Evolutionary conservation across 2,329 filamentous ascomycete species (phyloP).

Genomic region (Colletotrichum sp.): DNA sequence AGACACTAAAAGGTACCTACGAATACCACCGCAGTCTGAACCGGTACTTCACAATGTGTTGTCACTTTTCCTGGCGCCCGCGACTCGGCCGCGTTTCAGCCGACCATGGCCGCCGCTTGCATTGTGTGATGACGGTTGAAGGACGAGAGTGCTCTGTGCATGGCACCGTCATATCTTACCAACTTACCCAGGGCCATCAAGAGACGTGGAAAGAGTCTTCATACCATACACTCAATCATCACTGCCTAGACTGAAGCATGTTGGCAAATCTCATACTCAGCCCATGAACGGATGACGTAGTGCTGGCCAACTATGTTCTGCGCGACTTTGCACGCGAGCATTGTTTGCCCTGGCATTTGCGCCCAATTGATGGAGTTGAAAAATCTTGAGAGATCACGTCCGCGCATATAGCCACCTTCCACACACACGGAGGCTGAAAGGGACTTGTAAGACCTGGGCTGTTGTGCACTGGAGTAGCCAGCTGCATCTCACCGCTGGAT

Average conservation of each 20-base stretch:
- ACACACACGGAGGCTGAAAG: background rate
- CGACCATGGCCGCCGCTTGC: background rate
- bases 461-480: background rate
- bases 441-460: background rate
- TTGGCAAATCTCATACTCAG: background rate
- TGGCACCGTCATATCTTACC: background rate
- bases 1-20: background rate
- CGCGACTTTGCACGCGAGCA: background rate
- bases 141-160: background rate
- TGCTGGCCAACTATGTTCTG: background rate
- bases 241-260: background rate
- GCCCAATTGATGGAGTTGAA: background rate
- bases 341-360: background rate
- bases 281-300: background rate
- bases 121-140: background rate
- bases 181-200: background rate
- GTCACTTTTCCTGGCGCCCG: background rate
- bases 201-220: background rate
- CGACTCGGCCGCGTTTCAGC: conserved; percentile 13
- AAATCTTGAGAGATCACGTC: background rate
- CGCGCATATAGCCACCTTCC: background rate
- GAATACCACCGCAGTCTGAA: background rate
- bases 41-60: background rate
- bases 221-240: background rate
- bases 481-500: conserved; percentile 12